Evolutionary conservation across 495 filamentous ascomycete species (phyloP), one percentile per base, ranked within the genome.

Genomic region (Jackrogersella minutella): DNA sequence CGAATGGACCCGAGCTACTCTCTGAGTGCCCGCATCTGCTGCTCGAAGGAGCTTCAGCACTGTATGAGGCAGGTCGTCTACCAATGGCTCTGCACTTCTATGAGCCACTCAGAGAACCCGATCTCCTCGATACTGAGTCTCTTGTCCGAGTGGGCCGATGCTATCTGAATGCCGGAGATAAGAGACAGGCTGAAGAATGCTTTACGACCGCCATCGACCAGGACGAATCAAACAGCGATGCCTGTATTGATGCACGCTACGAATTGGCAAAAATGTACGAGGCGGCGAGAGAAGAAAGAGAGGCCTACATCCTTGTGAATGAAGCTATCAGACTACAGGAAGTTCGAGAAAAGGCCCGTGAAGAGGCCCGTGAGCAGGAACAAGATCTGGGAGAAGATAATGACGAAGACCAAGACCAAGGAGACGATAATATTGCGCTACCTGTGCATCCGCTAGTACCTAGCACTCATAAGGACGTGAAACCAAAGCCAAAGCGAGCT

Each of bases 241-340:
- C 88, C 11, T 68, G 69, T 9, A 73, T 74, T 21, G 72, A 74
- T 55, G 80, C 80, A 11, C 88, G 91, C 43, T 86, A 90, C 11
- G 81, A 89, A 62, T 80, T 97, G 13, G 92, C 90, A 7, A 91
- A 88, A 65, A 85, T 97, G 71, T 96, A 92, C 71, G 91, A 95
- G 71, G 83, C 83, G 16, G 82, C 86, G 22, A 84, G 85, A 44
- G 85, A 88, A 77, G 83, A 82, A 16, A 87, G 90, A 57, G 84
- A 93, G 65, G 93, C 93, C 0, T 84, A 90, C 58, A 85, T 88
- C 34, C 86, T 88, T 34, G 87, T 91, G 51, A 87, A 89, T 47
- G 88, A 95, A 73, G 87, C 90, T 5, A 82, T 93, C 56, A 75
- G 84, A 26, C 76, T 94, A n/a, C 76, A 79, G 31, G 73, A 73